Evolutionary conservation across 2,329 filamentous ascomycete species (phyloP).

Genomic region (Monilinia fructicola): DNA sequence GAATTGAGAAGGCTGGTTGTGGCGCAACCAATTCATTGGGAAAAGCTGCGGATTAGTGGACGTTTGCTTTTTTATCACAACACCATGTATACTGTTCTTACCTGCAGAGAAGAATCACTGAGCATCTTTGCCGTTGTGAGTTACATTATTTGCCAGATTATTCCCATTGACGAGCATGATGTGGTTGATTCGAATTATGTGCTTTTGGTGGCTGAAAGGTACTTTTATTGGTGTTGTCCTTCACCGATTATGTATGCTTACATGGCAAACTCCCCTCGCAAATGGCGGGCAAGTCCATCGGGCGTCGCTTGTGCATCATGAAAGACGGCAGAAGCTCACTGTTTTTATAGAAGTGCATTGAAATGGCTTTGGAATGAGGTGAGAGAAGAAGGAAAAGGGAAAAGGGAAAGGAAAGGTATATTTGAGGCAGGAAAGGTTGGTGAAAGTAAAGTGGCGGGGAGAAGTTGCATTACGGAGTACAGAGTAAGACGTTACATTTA

Average conservation of each 20-base stretch:
- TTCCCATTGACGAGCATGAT: background rate
- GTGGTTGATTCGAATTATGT: background rate
- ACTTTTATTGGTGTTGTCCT: background rate
- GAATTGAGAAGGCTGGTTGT: conserved; percentile 21
- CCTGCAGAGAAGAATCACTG: background rate
- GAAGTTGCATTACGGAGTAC: background rate
- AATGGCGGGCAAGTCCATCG: background rate
- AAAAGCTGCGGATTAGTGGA: background rate
- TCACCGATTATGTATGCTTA: conserved; percentile 13
- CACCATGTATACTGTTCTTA: background rate
- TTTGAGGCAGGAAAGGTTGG: conserved; percentile 5
- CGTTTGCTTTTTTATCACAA: background rate
- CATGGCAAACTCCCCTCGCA: background rate
- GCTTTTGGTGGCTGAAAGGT: conserved; percentile 4
- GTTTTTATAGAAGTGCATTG: background rate
- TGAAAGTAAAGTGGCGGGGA: background rate
- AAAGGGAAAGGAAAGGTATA: background rate
- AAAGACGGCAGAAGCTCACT: background rate
- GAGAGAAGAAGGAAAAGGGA: background rate
- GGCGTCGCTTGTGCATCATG: background rate
- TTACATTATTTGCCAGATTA: background rate
- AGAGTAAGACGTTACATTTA: too few species aligned
- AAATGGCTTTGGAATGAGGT: background rate
- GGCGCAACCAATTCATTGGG: conserved; percentile 2
- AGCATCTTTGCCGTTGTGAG: background rate